Evolutionary conservation across 331 rosid genomes (phyloP).

Genomic region (Pyrus hybrid): DNA sequence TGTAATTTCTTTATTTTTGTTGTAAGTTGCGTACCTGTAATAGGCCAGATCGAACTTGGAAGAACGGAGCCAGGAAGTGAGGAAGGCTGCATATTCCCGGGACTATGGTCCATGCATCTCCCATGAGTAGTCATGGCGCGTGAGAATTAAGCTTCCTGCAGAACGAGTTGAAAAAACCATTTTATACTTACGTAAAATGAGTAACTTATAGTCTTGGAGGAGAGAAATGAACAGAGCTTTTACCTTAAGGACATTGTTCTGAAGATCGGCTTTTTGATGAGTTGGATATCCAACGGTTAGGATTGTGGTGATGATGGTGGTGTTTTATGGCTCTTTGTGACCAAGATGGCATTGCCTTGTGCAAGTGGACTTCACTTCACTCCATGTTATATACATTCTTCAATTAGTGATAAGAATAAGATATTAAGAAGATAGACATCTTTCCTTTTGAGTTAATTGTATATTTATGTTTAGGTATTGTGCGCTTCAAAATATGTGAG

Average conservation of each 20-base stretch:
- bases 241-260: slow-evolving; percentile 91
- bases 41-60: slow-evolving; percentile 79
- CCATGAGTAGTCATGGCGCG: slow-evolving; percentile 93
- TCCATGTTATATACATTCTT: background rate
- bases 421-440: background rate
- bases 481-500: accelerated
- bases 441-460: background rate
- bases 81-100: slow-evolving; percentile 90
- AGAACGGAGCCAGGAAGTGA: slow-evolving; percentile 77
- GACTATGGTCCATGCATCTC: slow-evolving; percentile 88
- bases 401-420: background rate
- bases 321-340: background rate
- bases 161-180: background rate
- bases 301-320: background rate
- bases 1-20: background rate
- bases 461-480: background rate
- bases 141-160: slow-evolving; percentile 93
- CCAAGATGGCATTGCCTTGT: background rate
- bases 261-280: background rate
- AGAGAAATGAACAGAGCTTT: background rate
- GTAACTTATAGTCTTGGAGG: background rate
- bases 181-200: background rate
- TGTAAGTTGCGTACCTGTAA: slow-evolving; percentile 49
- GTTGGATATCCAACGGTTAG: background rate
- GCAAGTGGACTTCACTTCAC: background rate